These are phyloP conservation scores for Citrullus mucosospermus DNA, from an alignment of 306 rosid species.

Conservation along the genomic window DNA sequence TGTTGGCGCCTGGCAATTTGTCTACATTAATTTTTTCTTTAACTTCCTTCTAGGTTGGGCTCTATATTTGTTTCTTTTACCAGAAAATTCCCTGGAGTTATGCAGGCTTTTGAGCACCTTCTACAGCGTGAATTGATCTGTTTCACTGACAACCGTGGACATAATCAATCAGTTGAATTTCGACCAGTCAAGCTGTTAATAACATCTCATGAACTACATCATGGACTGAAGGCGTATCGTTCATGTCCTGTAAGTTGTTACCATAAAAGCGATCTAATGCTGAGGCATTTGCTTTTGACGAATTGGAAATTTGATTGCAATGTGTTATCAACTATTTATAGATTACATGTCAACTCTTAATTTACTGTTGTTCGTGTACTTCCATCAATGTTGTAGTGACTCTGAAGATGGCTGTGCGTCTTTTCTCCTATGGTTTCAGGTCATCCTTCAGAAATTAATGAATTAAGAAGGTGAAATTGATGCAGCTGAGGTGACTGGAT, in stretches of 20 bases:
- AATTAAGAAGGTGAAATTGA: conserved; percentile 29
- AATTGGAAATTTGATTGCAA: not conserved
- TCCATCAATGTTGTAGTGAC: not conserved
- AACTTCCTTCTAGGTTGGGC: not conserved
- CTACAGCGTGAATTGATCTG: conserved; percentile 54
- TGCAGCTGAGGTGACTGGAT: conserved; percentile 8
- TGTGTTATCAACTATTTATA: not conserved
- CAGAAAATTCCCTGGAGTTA: not conserved
- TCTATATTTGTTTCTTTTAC: not conserved
- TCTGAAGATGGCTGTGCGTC: not conserved
- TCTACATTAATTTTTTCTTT: not conserved
- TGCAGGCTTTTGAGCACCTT: conserved; percentile 94
- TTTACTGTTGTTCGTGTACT: not conserved
- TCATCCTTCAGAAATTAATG: conserved; percentile 43
- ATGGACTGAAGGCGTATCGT: conserved; percentile 44
- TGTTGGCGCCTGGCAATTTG: not conserved
- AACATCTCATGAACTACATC: conserved; percentile 47
- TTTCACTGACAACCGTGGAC: conserved; percentile 63
- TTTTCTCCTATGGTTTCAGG: conserved; percentile 19
- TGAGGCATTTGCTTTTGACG: not conserved
- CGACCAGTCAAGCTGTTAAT: conserved; percentile 69
- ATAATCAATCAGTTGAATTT: conserved; percentile 50
- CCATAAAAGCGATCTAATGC: not conserved
- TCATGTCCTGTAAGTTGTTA: conserved; percentile 68
- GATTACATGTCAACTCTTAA: not conserved